Evolutionary conservation across 495 filamentous ascomycete species (phyloP).

Genomic region (Xylaria bambusicola): DNA sequence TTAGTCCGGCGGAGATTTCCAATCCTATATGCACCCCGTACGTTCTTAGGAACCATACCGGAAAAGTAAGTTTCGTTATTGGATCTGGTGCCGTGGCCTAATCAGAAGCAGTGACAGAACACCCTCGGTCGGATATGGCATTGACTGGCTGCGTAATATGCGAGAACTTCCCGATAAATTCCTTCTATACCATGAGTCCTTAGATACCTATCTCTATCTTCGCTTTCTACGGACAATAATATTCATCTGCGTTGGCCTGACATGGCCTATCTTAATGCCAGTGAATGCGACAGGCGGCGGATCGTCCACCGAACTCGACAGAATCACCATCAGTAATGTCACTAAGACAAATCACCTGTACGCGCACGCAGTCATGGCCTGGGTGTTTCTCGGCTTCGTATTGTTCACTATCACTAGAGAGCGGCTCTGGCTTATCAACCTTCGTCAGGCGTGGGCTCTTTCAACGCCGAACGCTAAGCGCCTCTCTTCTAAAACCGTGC

Average conservation of each 20-base stretch:
- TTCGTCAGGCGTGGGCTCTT: conserved; percentile 72
- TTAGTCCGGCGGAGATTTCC: conserved; percentile 28
- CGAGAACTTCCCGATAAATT: conserved; percentile 61
- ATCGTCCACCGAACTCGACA: conserved; percentile 60
- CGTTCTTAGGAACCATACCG: conserved; percentile 30
- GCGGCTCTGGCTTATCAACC: conserved; percentile 66
- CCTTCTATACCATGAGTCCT: conserved; percentile 64
- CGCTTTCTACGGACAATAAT: conserved; percentile 75
- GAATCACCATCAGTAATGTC: conserved; percentile 69
- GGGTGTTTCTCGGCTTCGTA: conserved; percentile 70
- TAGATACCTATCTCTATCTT: conserved; percentile 77
- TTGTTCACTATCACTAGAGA: conserved; percentile 68
- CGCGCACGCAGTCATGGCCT: conserved; percentile 60
- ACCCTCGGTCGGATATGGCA: conserved; percentile 22
- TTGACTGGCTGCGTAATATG: conserved; percentile 67
- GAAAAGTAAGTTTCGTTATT: conserved; percentile 29
- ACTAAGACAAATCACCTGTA: conserved; percentile 54
- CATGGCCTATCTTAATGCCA: conserved; percentile 78
- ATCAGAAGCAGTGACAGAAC: conserved; percentile 28
- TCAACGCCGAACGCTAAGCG: conserved; percentile 65
- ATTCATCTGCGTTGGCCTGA: conserved; percentile 68
- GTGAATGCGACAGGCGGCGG: conserved; percentile 72
- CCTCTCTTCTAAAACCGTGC: conserved; percentile 67
- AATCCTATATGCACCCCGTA: conserved; percentile 32
- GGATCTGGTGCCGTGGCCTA: conserved; percentile 9